Evolutionary conservation across 2,329 filamentous ascomycete species (phyloP).

Genomic region (Tolypocladium capitatum): DNA sequence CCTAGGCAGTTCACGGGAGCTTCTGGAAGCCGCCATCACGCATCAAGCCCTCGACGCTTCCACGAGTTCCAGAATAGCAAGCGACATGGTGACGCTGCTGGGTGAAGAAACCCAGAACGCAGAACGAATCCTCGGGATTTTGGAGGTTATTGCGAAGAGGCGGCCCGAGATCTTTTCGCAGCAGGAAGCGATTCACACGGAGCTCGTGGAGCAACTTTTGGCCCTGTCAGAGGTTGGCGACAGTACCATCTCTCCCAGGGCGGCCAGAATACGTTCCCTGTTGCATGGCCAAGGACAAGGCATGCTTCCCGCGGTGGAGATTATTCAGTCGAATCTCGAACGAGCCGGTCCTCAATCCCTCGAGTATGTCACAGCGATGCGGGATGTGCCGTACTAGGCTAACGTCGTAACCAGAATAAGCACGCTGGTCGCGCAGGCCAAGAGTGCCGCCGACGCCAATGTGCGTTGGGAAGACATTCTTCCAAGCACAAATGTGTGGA

Average conservation of each 20-base stretch:
- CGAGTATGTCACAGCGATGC: conserved; percentile 23
- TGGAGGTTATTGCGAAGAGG: conserved; percentile 35
- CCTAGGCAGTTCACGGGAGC: conserved; percentile 18
- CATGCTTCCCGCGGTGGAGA: conserved; percentile 30
- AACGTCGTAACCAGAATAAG: conserved; percentile 26
- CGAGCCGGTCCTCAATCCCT: conserved; percentile 34
- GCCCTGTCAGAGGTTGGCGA: conserved; percentile 38
- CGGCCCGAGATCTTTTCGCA: conserved; percentile 29
- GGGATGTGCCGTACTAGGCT: not conserved
- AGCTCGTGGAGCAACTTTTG: conserved; percentile 38
- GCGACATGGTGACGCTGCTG: conserved; percentile 21
- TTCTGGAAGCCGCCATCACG: conserved; percentile 35
- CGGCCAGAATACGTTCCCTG: conserved; percentile 27
- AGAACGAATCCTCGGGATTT: conserved; percentile 24
- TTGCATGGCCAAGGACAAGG: conserved; percentile 30
- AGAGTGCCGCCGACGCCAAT: conserved; percentile 16
- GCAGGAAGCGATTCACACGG: conserved; percentile 32
- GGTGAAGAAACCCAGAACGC: conserved; percentile 14
- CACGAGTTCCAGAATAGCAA: conserved; percentile 18
- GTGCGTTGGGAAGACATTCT: conserved; percentile 36
- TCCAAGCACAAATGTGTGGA: conserved; percentile 54
- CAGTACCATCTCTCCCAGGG: conserved; percentile 23
- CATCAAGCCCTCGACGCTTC: conserved; percentile 26
- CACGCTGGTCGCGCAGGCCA: conserved; percentile 36
- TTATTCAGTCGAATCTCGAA: conserved; percentile 44